A percentile compares a stretch with the other conserved stretches of the same genome.
These are phyloP conservation scores for Marvania coccoides DNA, from an alignment of 139 green algal species.

Conservation along the genomic window DNA sequence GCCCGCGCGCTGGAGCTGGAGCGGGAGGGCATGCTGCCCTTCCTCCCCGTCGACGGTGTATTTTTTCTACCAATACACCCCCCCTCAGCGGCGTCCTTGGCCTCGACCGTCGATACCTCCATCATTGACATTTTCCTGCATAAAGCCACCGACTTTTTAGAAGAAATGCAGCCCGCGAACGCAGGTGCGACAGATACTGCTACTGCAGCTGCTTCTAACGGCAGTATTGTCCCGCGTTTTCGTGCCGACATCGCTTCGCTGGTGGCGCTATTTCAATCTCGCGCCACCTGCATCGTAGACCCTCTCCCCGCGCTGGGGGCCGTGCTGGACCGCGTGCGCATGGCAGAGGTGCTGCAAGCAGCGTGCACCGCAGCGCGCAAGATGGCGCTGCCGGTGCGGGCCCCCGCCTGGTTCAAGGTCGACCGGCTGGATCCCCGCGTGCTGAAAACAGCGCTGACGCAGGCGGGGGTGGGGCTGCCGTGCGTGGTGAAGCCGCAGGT, in stretches of 20 bases:
- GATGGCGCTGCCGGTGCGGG: constrained; percentile 2
- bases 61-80: neutral
- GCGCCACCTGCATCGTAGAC: constrained; percentile 14
- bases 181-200: neutral
- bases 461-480: constrained; percentile 35
- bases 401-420: constrained; percentile 1
- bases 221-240: neutral
- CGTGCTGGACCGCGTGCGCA: constrained; percentile 19
- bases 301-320: constrained; percentile 1
- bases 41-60: neutral
- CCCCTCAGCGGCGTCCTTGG: no score
- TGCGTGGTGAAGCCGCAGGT: constrained; percentile 65
- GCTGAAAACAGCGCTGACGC: neutral
- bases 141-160: constrained; percentile 59
- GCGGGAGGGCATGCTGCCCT: constrained; percentile 16
- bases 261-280: neutral
- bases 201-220: neutral
- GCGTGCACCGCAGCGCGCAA: constrained; percentile 1
- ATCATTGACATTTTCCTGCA: constrained; percentile 60
- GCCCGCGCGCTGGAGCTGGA: constrained; percentile 3
- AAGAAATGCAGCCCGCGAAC: neutral
- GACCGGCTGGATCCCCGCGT: neutral
- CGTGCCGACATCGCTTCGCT: neutral
- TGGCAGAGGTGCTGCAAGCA: constrained; percentile 10
- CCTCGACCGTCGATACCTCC: no score